A percentile compares a stretch with the other conserved stretches of the same genome.
Evolutionary conservation across 2,329 filamentous ascomycete genomes (phyloP).

Genomic region (Hymenoscyphus albidus): DNA sequence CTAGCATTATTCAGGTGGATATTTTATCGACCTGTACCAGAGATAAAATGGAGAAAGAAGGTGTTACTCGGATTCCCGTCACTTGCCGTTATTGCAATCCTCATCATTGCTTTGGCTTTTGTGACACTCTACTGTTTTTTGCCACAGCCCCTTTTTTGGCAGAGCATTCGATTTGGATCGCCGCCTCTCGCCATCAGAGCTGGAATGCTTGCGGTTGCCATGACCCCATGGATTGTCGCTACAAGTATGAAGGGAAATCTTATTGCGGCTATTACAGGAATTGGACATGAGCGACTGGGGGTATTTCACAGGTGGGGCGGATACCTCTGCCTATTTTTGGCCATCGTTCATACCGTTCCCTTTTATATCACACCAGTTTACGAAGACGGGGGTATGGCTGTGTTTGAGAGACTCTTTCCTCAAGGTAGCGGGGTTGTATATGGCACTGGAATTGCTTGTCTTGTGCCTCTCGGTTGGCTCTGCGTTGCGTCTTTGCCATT

Average conservation of each 20-base stretch:
- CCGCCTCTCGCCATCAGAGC: slow-evolving; percentile 82
- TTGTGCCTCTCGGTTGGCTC: slow-evolving; percentile 77
- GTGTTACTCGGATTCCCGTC: slow-evolving; percentile 74
- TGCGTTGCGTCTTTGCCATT: slow-evolving; percentile 80
- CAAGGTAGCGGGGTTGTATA: slow-evolving; percentile 67
- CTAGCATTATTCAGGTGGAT: slow-evolving; percentile 83
- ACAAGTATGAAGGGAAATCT: slow-evolving; percentile 90
- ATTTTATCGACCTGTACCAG: slow-evolving; percentile 82
- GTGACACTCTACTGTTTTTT: slow-evolving; percentile 80
- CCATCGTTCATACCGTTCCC: slow-evolving; percentile 79
- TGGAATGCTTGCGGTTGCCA: slow-evolving; percentile 87
- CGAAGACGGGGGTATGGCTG: slow-evolving; percentile 68
- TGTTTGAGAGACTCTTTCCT: slow-evolving; percentile 69
- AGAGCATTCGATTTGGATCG: slow-evolving; percentile 81
- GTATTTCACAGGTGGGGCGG: slow-evolving; percentile 90
- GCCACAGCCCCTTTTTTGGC: slow-evolving; percentile 83
- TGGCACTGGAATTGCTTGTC: slow-evolving; percentile 77
- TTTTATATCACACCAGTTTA: slow-evolving; percentile 88
- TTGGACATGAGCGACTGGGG: slow-evolving; percentile 87
- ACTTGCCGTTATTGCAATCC: slow-evolving; percentile 65
- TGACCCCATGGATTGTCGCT: slow-evolving; percentile 89
- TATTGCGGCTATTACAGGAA: slow-evolving; percentile 78
- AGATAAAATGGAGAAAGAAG: slow-evolving; percentile 63
- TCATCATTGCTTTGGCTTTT: slow-evolving; percentile 65
- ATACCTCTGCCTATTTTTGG: slow-evolving; percentile 79